Evolutionary conservation across 495 filamentous ascomycete genomes (phyloP), one percentile per base, ranked within the genome.

Genomic region (Penicillium pancosmium): DNA sequence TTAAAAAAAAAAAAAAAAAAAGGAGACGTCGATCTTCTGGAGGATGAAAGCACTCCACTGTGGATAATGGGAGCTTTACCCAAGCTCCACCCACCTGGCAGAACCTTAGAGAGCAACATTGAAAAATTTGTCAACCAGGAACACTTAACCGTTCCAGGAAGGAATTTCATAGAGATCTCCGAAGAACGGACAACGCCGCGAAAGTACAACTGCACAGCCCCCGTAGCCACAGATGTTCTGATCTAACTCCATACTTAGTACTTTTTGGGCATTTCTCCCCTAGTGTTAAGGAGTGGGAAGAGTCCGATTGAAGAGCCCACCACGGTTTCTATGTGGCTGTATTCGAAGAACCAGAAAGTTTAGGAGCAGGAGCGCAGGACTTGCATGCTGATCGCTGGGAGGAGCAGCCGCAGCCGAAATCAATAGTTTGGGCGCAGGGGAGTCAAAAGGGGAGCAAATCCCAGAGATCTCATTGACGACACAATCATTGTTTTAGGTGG

Each of bases 21-120:
- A 48, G 43, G 43, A 46, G 43, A 46, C n/a, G 3, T 46, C 16
- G 9, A 46, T 19, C 18, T 46, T 19, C 1, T 27, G 9, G n/a
- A 12, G 51, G 25, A 27, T 21, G 5, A 27, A 15, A 38, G 31
- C 34, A 52, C 25, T 36, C 51, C 33, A 43, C 51, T 19, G 51
- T 38, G 31, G 51, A n/a, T 40, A 54, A 25, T 25, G 40, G 35
- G 19, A 54, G 33, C 51, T 40, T 54, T 16, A 12, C 15, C 34
- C 27, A 52, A 33, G 31, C n/a, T 10, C 10, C 43, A 44, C 53
- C 59, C 59, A 57, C 59, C 48, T 43, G 47, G 59, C 38, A 53
- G 33, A 50, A 4, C 51, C 38, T 48, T 46, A 35, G 34, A 21
- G 40, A 19, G 31, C 23, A 54, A 8, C 8, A 38, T 38, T 13